A percentile compares a stretch with the other conserved stretches of the same genome.
Evolutionary conservation across 768 basidiomycete species (phyloP).

Genomic region (Tremella yokohamensis): DNA sequence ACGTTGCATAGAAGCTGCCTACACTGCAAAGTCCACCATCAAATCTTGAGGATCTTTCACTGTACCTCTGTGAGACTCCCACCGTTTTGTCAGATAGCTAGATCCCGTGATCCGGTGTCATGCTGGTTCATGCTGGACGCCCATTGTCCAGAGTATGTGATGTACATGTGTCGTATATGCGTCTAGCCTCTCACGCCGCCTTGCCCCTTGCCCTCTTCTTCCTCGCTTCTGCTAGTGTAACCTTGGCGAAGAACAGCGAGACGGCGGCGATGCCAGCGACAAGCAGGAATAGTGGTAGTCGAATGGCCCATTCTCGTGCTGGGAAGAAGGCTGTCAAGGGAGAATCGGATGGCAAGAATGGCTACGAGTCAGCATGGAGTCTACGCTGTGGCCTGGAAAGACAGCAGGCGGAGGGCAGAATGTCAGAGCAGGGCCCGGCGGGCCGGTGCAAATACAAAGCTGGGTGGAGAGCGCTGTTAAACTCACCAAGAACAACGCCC

Average conservation of each 20-base stretch:
- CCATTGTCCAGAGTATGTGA: too few species aligned
- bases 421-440: too few species aligned
- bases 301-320: conserved; percentile 84
- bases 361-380: conserved; percentile 50
- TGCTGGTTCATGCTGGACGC: too few species aligned
- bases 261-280: conserved; percentile 76
- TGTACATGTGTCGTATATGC: too few species aligned
- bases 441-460: too few species aligned
- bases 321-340: conserved; percentile 78
- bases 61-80: too few species aligned
- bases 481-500: conserved; percentile 81
- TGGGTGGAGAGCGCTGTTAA: background rate
- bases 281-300: conserved; percentile 77
- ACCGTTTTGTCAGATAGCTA: too few species aligned
- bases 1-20: too few species aligned
- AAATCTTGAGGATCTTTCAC: too few species aligned
- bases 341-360: conserved; percentile 74
- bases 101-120: too few species aligned
- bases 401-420: background rate
- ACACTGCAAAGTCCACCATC: too few species aligned
- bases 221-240: conserved; percentile 69
- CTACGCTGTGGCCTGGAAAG: background rate
- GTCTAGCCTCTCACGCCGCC: conserved; percentile 27
- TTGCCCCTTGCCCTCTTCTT: conserved; percentile 64
- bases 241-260: conserved; percentile 72